These are phyloP conservation scores for Sclerotinia borealis DNA, from an alignment of 2,329 filamentous ascomycete species.

Conservation along the genomic window DNA sequence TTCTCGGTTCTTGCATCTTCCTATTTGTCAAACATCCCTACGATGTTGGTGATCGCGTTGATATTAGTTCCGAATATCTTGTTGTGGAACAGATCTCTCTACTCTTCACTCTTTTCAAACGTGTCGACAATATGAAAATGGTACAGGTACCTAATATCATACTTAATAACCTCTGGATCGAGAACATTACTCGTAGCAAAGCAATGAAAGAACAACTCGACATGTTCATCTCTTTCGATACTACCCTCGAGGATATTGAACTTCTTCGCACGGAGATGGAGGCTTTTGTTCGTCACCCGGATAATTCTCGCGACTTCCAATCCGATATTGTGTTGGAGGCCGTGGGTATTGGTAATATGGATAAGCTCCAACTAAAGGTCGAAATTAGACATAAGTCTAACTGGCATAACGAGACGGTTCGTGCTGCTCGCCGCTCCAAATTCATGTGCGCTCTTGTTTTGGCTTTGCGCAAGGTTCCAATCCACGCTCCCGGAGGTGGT, in stretches of 20 bases:
- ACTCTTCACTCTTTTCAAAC: conserved; percentile 85
- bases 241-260: conserved; percentile 83
- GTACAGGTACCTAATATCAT: conserved; percentile 80
- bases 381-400: conserved; percentile 90
- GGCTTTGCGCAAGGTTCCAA: conserved; percentile 80
- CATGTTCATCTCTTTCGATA: conserved; percentile 78
- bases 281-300: conserved; percentile 72
- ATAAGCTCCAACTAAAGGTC: conserved; percentile 78
- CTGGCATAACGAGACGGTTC: conserved; percentile 81
- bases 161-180: conserved; percentile 88
- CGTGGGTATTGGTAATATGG: conserved; percentile 72
- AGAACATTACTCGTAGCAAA: conserved; percentile 86
- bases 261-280: conserved; percentile 79
- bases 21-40: conserved; percentile 98
- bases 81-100: conserved; percentile 92
- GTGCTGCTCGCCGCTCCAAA: conserved; percentile 77
- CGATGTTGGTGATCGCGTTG: conserved; percentile 90
- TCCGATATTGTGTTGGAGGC: conserved; percentile 76
- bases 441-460: conserved; percentile 93
- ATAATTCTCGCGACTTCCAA: conserved; percentile 88
- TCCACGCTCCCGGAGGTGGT: conserved; percentile 73
- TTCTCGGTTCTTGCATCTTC: conserved; percentile 98
- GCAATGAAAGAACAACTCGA: conserved; percentile 81
- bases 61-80: conserved; percentile 64
- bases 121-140: conserved; percentile 74